phyloP scores from a whole-genome alignment of 129 eudicot species.

The Chrysanthemum makinoi region DNA sequence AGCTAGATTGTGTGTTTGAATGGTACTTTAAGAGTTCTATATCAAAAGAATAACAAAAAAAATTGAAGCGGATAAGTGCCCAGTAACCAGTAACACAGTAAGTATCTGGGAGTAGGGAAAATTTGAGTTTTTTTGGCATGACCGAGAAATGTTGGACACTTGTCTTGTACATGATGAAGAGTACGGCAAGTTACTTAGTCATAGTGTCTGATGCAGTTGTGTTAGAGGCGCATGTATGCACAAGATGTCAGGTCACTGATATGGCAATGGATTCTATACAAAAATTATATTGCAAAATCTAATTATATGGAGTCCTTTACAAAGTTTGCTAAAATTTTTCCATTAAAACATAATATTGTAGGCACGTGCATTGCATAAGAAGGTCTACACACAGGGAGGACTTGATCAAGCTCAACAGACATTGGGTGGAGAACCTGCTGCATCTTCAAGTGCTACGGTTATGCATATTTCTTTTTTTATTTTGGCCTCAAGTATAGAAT shows the following conservation, averaged over 20 bases:
- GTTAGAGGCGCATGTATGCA: not conserved
- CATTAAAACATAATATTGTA: constrained; percentile 12
- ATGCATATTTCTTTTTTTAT: not conserved
- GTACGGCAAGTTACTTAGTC: too few relatives aligned
- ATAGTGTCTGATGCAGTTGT: too few relatives aligned
- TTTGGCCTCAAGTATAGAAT: not conserved
- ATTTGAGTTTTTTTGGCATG: too few relatives aligned
- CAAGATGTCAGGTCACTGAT: not conserved
- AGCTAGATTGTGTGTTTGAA: too few relatives aligned
- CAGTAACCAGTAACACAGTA: too few relatives aligned
- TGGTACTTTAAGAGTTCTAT: too few relatives aligned
- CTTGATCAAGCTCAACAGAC: constrained; percentile 40
- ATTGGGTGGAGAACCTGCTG: constrained; percentile 33
- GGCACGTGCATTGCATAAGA: constrained; percentile 49
- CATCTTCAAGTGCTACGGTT: constrained; percentile 39
- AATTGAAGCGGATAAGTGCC: too few relatives aligned
- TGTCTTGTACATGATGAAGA: too few relatives aligned
- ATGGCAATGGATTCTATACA: constrained; percentile 1
- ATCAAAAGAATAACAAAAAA: too few relatives aligned
- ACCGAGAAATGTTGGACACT: too few relatives aligned
- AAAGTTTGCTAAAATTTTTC: not conserved
- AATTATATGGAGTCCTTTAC: not conserved
- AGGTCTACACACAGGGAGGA: constrained; percentile 35
- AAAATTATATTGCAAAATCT: not conserved
- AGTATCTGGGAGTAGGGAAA: too few relatives aligned